Conservation (phyloP, 192 early-diverging fungal species). For the Helicostylum pulchrum region DNA sequence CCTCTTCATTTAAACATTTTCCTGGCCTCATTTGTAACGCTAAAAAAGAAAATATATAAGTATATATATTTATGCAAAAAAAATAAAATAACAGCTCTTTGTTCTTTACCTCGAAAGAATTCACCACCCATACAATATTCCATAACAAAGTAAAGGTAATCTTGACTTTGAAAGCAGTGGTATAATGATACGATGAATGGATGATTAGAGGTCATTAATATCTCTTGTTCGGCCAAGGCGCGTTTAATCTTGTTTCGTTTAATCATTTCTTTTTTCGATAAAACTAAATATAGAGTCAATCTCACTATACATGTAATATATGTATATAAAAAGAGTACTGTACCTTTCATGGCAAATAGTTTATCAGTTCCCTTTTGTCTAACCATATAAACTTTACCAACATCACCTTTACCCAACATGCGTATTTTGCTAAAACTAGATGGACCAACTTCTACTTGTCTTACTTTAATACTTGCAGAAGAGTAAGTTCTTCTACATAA, state of each 20-base stretch:
- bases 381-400: constrained; percentile 95
- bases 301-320: background rate
- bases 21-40: constrained; percentile 84
- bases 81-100: background rate
- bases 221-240: constrained; percentile 91
- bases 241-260: constrained; percentile 98
- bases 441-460: constrained; percentile 80
- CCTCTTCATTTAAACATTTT: constrained; percentile 85
- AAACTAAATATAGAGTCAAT: constrained; percentile 28
- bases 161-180: constrained; percentile 84
- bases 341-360: constrained; percentile 96
- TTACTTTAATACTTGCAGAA: constrained; percentile 75
- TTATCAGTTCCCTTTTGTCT: constrained; percentile 74
- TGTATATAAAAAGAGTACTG: background rate
- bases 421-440: constrained; percentile 85
- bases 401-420: constrained; percentile 95
- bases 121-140: constrained; percentile 90
- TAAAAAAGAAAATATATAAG: constrained; percentile 9
- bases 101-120: constrained; percentile 73
- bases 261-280: constrained; percentile 95
- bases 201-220: constrained; percentile 76
- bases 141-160: constrained; percentile 83
- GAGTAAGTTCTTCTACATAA: constrained; percentile 75
- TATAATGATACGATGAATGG: constrained; percentile 88
- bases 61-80: background rate